Percentiles rank a stretch among this genome's conserved stretches.
phyloP scores from a whole-genome alignment of 2,329 filamentous ascomycete species.

The Arthrobotrys sphaeroides region DNA sequence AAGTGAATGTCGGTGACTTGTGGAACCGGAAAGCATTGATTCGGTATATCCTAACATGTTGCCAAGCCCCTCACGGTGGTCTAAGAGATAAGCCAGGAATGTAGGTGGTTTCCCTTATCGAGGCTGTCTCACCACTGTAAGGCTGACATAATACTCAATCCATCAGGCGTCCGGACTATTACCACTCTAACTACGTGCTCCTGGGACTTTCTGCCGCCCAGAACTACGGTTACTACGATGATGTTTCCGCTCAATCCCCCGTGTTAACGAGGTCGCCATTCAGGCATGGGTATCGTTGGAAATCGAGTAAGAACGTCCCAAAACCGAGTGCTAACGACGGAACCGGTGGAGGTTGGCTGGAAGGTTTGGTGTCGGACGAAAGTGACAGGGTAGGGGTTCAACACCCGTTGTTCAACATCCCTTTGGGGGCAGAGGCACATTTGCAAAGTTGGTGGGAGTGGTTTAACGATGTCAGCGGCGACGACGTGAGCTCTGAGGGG shows the following conservation, averaged over 20 bases:
- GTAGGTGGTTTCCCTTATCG: constrained; percentile 65
- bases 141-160: neutral
- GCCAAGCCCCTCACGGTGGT: constrained; percentile 82
- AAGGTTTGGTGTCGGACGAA: constrained; percentile 32
- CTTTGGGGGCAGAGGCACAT: constrained; percentile 46
- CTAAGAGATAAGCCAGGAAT: constrained; percentile 93
- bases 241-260: neutral
- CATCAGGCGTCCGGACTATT: constrained; percentile 56
- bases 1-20: constrained; percentile 63
- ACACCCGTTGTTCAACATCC: constrained; percentile 58
- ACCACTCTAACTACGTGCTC: constrained; percentile 57
- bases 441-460: constrained; percentile 51
- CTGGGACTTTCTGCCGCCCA: constrained; percentile 56
- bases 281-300: constrained; percentile 34
- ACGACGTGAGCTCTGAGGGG: neutral
- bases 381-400: constrained; percentile 52
- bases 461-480: constrained; percentile 40
- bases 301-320: constrained; percentile 43
- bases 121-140: neutral
- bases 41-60: constrained; percentile 88
- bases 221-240: constrained; percentile 55
- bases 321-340: constrained; percentile 26
- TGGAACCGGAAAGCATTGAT: constrained; percentile 87
- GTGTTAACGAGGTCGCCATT: constrained; percentile 19
- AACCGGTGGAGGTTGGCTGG: constrained; percentile 37